A percentile compares a stretch with the other conserved stretches of the same genome.
These are phyloP conservation scores for Amylocystis lapponica DNA, from an alignment of 768 basidiomycete species.

Conservation along the genomic window DNA sequence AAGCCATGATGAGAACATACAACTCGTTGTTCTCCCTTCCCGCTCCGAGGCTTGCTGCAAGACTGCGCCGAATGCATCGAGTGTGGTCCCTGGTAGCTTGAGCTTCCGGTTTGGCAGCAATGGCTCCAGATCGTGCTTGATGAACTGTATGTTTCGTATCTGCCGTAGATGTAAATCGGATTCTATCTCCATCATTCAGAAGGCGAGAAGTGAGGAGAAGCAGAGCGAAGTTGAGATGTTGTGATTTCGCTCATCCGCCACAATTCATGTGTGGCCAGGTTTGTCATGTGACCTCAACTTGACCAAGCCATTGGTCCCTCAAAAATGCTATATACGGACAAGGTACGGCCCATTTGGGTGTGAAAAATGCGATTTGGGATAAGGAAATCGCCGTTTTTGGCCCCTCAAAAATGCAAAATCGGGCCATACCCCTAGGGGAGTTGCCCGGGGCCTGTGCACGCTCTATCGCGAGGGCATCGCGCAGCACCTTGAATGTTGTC, in stretches of 20 bases:
- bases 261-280: neutral
- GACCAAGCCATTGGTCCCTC: neutral
- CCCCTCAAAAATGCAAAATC: neutral
- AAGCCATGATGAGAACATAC: neutral
- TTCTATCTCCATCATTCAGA: neutral
- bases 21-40: neutral
- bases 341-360: neutral
- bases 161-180: neutral
- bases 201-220: neutral
- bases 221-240: neutral
- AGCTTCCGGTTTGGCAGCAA: neutral
- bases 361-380: neutral
- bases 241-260: no score
- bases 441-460: slow-evolving; percentile 1
- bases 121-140: neutral
- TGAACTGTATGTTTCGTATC: neutral
- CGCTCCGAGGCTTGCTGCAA: neutral
- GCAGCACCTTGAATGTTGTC: neutral
- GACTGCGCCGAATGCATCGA: neutral
- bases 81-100: neutral
- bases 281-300: neutral
- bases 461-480: neutral
- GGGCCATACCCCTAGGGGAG: neutral
- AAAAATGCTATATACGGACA: neutral
- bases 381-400: neutral